Evolutionary conservation across 2,329 filamentous ascomycete species (phyloP), one percentile per base, ranked within the genome.

Genomic region (Diaporthe eres): DNA sequence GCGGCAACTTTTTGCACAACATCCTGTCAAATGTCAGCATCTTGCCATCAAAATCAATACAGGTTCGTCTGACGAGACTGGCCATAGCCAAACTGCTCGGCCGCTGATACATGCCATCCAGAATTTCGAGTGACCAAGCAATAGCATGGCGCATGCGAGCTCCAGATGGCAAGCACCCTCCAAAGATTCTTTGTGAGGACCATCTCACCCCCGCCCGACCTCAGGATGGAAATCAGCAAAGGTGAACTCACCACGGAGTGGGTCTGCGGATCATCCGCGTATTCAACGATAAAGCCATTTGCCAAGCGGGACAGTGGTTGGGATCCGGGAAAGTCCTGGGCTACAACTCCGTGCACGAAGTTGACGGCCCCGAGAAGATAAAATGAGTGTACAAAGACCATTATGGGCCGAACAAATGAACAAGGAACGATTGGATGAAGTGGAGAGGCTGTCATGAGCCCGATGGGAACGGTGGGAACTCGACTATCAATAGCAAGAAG

Each of bases 221-320:
- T 25, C 60, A 12, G n/a, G 2, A 28, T 5, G 39, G 47, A 53
- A 10, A n/a, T n/a, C 10, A 28, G 4, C 39, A 19, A 68, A 31
- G 6, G n/a, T 2, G 4, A 15, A 25, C 65, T 70, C 34, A 70
- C 65, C n/a, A 42, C 34, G 28, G 49, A 70, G 34, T 70, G 49
- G 47, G 49, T 70, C 17, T 70, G 49, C n/a, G 65, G 65, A 31
- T 55, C 49, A 55, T 70, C 65, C 65, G 65, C 65, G 49, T 55
- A 74, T 25, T 74, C 72, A 22, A 74, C 72, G n/a, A 74, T 74
- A 39, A 74, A 74, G 34, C 72, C 72, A 68, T 74, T 74, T 4
- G 47, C 60, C 37, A 74, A 34, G 42, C 51, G 72, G 47, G 28
- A 37, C 22, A 68, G 37, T 10, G 44, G 25, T 19, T 68, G 72